Percentiles rank a stretch among this genome's conserved stretches.
Evolutionary conservation across 345 rosid genomes (phyloP).

Genomic region (Rubroshorea leprosula): DNA sequence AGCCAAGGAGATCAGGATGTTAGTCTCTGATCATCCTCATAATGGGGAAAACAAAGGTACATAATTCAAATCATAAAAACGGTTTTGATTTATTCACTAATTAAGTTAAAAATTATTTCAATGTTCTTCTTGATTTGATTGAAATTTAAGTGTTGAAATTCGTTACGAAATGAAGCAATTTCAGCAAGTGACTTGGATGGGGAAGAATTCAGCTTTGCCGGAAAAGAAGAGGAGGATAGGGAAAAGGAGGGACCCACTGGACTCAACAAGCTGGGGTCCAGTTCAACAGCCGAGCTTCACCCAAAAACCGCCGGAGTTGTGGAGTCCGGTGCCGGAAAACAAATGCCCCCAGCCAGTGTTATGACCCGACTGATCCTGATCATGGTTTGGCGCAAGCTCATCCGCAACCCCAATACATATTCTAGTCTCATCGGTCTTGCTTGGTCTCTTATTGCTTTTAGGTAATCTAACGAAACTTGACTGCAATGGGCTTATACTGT

Average conservation of each 20-base stretch:
- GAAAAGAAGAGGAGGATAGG: conserved; percentile 45
- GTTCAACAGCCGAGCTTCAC: conserved; percentile 58
- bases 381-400: conserved; percentile 98
- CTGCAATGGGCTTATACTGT: background rate
- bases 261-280: conserved; percentile 51
- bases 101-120: background rate
- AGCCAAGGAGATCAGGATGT: conserved; percentile 87
- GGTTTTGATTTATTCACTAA: background rate
- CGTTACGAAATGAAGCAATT: conserved; percentile 24
- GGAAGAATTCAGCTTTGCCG: conserved; percentile 49
- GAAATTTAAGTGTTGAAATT: too few relatives aligned
- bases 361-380: conserved; percentile 90
- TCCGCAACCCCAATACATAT: conserved; percentile 92
- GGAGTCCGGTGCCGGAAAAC: conserved; percentile 28
- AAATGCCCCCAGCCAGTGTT: conserved; percentile 91
- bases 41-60: conserved; percentile 72
- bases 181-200: conserved; percentile 41
- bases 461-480: conserved; percentile 28
- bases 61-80: background rate
- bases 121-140: conserved; percentile 4
- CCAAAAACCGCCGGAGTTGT: conserved; percentile 35
- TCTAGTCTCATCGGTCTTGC: conserved; percentile 84
- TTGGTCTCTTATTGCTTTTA: conserved; percentile 85
- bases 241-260: conserved; percentile 44
- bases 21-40: conserved; percentile 70